These are phyloP conservation scores for Cordia subcordata DNA, from an alignment of 257 asterid genomes.

Conservation along the genomic window DNA sequence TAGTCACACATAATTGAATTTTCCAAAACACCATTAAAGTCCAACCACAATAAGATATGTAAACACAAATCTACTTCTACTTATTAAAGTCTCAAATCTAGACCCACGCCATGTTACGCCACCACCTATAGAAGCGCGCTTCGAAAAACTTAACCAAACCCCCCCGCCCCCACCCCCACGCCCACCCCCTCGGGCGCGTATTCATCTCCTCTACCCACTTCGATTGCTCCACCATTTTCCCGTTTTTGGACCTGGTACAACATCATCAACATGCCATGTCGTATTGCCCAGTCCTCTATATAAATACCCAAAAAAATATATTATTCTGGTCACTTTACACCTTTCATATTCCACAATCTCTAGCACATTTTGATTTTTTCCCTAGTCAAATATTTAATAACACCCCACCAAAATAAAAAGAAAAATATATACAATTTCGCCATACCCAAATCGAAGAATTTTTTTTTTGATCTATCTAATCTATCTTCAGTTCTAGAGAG, in stretches of 20 bases:
- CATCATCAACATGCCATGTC: slow-evolving; percentile 4
- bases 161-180: slow-evolving; percentile 7
- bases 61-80: no score
- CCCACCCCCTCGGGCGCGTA: slow-evolving; percentile 2
- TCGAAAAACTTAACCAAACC: not conserved
- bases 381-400: slow-evolving; percentile 25
- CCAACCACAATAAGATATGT: not conserved
- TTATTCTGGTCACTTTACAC: slow-evolving; percentile 46
- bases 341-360: slow-evolving; percentile 18
- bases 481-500: slow-evolving; percentile 26
- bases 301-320: slow-evolving; percentile 4
- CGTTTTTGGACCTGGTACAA: slow-evolving; percentile 41
- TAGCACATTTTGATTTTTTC: slow-evolving; percentile 3
- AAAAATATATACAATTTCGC: slow-evolving; percentile 24
- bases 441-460: slow-evolving; percentile 11
- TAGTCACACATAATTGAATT: not conserved
- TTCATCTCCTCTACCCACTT: slow-evolving; percentile 10
- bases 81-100: not conserved
- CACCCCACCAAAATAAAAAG: slow-evolving; percentile 16
- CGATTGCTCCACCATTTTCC: slow-evolving; percentile 2
- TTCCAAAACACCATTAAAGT: not conserved
- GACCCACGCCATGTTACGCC: slow-evolving; percentile 11
- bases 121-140: not conserved
- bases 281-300: slow-evolving; percentile 16
- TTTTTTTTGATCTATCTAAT: slow-evolving; percentile 1